These are phyloP conservation scores for Backusella morwellensis DNA, from an alignment of 192 early-diverging fungal species.

Conservation along the genomic window DNA sequence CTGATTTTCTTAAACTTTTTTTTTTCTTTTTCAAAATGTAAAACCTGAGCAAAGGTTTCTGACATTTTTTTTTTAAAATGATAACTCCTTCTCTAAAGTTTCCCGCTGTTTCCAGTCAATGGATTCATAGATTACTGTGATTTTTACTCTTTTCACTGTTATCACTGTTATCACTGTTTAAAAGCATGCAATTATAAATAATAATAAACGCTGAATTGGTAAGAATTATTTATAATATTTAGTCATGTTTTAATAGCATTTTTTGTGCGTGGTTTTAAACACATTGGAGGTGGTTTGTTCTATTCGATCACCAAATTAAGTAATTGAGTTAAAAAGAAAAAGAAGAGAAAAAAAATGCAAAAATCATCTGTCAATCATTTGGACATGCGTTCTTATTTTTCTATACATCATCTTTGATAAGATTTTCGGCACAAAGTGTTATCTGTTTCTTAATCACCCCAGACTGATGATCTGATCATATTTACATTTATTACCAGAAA, in stretches of 20 bases:
- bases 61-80: neutral
- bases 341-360: neutral
- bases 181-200: neutral
- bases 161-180: neutral
- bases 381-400: neutral
- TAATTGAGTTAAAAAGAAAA: neutral
- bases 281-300: neutral
- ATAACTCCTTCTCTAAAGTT: neutral
- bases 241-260: neutral
- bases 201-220: too few species aligned
- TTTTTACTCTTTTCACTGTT: neutral
- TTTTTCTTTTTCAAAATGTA: neutral
- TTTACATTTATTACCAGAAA: neutral
- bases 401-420: neutral
- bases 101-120: neutral
- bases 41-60: slow-evolving; percentile 1
- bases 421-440: neutral
- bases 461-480: neutral
- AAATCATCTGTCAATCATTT: neutral
- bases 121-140: neutral
- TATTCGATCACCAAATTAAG: neutral
- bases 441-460: neutral
- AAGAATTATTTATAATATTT: too few species aligned
- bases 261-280: neutral
- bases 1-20: neutral